Percentiles rank a stretch among this genome's conserved stretches.
These are phyloP conservation scores for Diutina pseudorugosa DNA, from an alignment of 1,139 yeast genomes.

Conservation along the genomic window DNA sequence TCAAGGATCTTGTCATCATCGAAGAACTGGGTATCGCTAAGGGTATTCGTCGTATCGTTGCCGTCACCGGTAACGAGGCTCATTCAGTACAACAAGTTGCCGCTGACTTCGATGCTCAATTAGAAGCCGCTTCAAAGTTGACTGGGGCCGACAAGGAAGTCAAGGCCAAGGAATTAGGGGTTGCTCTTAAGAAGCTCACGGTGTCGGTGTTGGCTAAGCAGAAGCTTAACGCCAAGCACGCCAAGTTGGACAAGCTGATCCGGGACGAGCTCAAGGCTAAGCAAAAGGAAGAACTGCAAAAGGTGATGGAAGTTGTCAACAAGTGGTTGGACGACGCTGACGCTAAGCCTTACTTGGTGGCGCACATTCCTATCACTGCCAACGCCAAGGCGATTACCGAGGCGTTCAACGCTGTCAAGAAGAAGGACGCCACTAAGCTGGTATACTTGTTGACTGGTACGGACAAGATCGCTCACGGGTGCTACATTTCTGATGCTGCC, in stretches of 20 bases:
- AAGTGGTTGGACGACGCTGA: conserved; percentile 41
- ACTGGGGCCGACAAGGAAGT: conserved; percentile 66
- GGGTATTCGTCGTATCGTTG: conserved; percentile 96
- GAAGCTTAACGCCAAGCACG: conserved; percentile 60
- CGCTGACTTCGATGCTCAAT: conserved; percentile 47
- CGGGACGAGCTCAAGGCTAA: conserved; percentile 79
- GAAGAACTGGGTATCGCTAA: conserved; percentile 98
- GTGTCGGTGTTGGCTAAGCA: conserved; percentile 78
- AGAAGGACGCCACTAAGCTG: conserved; percentile 63
- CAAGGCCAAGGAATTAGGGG: conserved; percentile 72
- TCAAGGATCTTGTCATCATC: conserved; percentile 74
- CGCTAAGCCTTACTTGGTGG: conserved; percentile 38
- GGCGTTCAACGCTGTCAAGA: conserved; percentile 76
- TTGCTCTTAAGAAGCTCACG: conserved; percentile 65
- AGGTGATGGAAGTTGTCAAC: conserved; percentile 69
- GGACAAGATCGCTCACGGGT: conserved; percentile 89
- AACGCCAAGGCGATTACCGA: conserved; percentile 93
- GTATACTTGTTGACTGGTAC: conserved; percentile 76
- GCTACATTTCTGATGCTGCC: conserved; percentile 69
- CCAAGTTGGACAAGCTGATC: conserved; percentile 70
- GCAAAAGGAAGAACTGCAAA: conserved; percentile 81
- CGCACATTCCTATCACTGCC: conserved; percentile 58
- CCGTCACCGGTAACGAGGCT: conserved; percentile 89
- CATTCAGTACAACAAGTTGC: conserved; percentile 82
- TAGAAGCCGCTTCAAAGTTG: conserved; percentile 44